Base-by-base conservation (phyloP, 2,329 filamentous ascomycete species). In the Alternaria sp. region DNA sequence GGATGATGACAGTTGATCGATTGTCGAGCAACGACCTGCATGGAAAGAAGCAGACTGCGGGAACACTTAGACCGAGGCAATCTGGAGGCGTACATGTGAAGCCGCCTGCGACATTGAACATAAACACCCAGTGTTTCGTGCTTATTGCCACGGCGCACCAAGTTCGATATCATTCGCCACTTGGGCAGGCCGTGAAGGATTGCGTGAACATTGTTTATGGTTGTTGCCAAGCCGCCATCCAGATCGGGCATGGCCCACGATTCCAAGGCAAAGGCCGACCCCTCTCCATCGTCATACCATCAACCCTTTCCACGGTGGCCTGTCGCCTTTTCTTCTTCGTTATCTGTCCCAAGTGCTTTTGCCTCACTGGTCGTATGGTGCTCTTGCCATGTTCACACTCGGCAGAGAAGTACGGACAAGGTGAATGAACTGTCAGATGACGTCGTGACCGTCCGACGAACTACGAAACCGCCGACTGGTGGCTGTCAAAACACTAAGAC, bases 391-490 rank as follows among this genome's bases (percentile, higher is more conserved):
- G 8, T 26, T 36, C 14, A 5, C 33, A 26, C 24, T 39, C n/a
- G n/a, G 48, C 33, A 36, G n/a, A 29, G n/a, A 50, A 50, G 48
- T 39, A 28, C n/a, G 37, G 39, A n/a, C 48, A 39, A 29, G 23
- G 14, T 50, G 48, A 31, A 39, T 28, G 33, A 50, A 9, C 26
- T 34, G 51, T 53, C 40, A 51, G 49, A 51, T 51, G 37, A 51
- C 36, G 36, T 33, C 6, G 39, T 53, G 40, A n/a, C 13, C 26
- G 39, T 48, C 31, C 13, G 21, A 31, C 31, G 36, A 39, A 44
- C 33, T 45, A 41, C 44, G 44, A 50, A 54, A 37, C 29, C 41
- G 36, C 41, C 42, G 37, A 55, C 49, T 28, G 34, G 45, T 48
- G 51, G 21, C 33, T 50, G 45, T 28, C 31, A 28, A 50, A 23